Base-by-base conservation (phyloP, 805 yeast genomes). In the Metschnikowia lunata region DNA sequence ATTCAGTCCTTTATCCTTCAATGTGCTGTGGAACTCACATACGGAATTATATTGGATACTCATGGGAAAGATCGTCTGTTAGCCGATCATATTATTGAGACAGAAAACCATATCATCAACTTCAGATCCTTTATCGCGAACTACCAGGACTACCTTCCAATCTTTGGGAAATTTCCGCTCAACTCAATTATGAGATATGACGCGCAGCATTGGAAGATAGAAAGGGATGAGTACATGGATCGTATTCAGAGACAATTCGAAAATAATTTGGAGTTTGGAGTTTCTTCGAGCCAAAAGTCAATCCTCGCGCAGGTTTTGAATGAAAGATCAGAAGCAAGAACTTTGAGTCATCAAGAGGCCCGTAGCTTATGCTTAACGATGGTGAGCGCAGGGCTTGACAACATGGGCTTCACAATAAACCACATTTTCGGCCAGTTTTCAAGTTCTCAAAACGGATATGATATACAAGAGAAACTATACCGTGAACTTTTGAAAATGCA, bases 301-400 rank as follows among this genome's bases (percentile, higher is more conserved):
- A 56, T 74, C 15, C 61, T 67, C n/a, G 68, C 68, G 11, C 52
- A 52, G 33, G 52, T 61, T 1, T 42, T 50, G 12, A 27, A 18
- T 14, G 46, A 38, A 9, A 42, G 32, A 8, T 18, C 43, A 7
- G 13, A 29, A 2, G 12, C 43, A 5, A 18, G 40, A 14, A 9
- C 31, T 9, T 38, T 51, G 15, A 30, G 40, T 8, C 55, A 50
- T 2, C 60, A 61, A 8, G 87, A 83, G 54, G 57, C 80, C 39
- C 67, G 69, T 36, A 78, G 86, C 36, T 71, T 82, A 6, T 84
- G 90, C 56, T 64, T 85, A 34, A 82, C 90, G 0, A 79, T 84
- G 83, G 82, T 85, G 0, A 82, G 88, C 52, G 93, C 90, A 8
- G 93, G 93, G 0, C 63, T 85, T 23, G 91, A 85, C 57, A 85